A percentile compares a stretch with the other conserved stretches of the same genome.
Conservation (phyloP, 495 filamentous ascomycete genomes). For the Diplogelasinospora grovesii region DNA sequence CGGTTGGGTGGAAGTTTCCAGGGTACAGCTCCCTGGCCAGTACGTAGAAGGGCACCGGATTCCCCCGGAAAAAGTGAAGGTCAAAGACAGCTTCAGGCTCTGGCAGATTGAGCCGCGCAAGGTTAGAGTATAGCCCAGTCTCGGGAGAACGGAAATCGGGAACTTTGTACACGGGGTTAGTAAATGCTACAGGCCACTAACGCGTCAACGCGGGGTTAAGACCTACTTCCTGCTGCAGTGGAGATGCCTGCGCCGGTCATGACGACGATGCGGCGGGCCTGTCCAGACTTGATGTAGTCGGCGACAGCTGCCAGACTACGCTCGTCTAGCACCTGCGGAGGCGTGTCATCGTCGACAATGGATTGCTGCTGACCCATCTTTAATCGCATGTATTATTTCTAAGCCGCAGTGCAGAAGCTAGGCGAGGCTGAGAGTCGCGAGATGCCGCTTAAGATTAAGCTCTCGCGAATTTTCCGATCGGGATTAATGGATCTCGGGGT, state of each 20-base stretch:
- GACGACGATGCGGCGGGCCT: conserved; percentile 65
- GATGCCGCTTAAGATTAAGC: no score
- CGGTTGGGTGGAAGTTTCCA: conserved; percentile 79
- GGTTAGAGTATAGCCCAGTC: conserved; percentile 76
- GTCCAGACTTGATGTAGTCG: conserved; percentile 62
- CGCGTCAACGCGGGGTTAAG: neutral
- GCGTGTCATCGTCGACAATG: conserved; percentile 54
- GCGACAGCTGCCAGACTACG: conserved; percentile 67
- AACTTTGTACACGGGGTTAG: conserved; percentile 37
- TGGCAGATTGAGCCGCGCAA: conserved; percentile 74
- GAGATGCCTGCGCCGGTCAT: conserved; percentile 66
- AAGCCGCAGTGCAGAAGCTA: no score
- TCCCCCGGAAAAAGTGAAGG: conserved; percentile 73
- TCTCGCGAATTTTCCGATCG: no score
- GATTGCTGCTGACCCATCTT: conserved; percentile 44
- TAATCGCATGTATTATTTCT: no score
- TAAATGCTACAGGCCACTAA: neutral
- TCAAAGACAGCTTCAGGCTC: conserved; percentile 78
- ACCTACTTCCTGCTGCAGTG: conserved; percentile 50
- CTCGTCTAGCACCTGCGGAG: conserved; percentile 56
- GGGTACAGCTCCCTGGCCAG: conserved; percentile 89
- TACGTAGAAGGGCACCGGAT: conserved; percentile 86
- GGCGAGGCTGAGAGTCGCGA: no score
- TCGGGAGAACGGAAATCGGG: conserved; percentile 73
- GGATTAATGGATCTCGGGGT: no score